These are phyloP conservation scores for Corchorus olitorius DNA, from an alignment of 345 rosid genomes.

Conservation along the genomic window DNA sequence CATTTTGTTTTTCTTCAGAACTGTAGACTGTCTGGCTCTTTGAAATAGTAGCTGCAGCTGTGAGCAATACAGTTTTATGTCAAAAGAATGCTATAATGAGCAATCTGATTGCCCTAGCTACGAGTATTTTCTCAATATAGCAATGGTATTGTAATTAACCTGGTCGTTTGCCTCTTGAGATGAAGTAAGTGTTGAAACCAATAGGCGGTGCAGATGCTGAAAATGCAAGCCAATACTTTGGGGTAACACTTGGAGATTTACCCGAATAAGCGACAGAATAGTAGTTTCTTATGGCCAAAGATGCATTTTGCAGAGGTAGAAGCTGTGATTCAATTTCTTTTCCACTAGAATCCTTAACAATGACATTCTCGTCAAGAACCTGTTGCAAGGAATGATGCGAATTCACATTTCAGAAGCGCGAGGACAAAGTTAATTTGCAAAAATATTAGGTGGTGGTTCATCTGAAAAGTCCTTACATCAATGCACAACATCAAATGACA, in stretches of 20 bases:
- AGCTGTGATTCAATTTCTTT: conserved; percentile 60
- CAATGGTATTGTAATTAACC: conserved; percentile 38
- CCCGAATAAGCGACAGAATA: conserved; percentile 62
- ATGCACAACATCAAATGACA: neutral
- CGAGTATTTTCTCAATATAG: conserved; percentile 4
- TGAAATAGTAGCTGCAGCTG: conserved; percentile 15
- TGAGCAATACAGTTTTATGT: neutral
- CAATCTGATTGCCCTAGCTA: neutral
- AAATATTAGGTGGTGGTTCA: neutral
- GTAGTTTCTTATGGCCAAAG: conserved; percentile 39
- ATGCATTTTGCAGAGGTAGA: conserved; percentile 48
- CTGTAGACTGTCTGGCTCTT: conserved; percentile 24
- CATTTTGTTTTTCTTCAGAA: conserved; percentile 30
- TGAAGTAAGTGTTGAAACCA: conserved; percentile 59
- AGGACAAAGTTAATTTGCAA: neutral
- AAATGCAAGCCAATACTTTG: conserved; percentile 73
- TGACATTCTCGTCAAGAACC: conserved; percentile 49
- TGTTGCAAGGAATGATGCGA: conserved; percentile 26
- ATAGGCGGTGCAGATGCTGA: conserved; percentile 64
- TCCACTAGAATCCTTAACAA: conserved; percentile 57
- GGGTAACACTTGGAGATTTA: conserved; percentile 36
- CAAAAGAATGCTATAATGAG: conserved; percentile 7
- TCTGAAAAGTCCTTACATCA: neutral
- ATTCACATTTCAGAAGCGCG: neutral
- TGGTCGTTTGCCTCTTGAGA: conserved; percentile 46